Evolutionary conservation across 345 rosid genomes (phyloP), one percentile per base, ranked within the genome.

Genomic region (Murraya paniculata): DNA sequence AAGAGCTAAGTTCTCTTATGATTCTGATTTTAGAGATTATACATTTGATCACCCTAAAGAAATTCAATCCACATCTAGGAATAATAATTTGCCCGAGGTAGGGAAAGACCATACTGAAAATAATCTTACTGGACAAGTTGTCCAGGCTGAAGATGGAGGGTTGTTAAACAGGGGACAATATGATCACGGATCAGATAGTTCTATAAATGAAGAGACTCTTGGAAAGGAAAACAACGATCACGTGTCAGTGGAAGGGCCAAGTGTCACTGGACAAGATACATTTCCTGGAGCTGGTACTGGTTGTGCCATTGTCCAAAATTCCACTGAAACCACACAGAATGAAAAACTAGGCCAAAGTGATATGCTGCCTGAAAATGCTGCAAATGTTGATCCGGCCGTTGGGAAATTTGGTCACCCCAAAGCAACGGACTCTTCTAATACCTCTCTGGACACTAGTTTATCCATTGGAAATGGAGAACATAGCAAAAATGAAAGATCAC

Each of bases 1-100:
- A 78, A 86, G 95, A 91, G 90, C 93, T 72, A 86, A 89, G 80
- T 78, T 97, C 80, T 92, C 90, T 70, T 80, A 82, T 80, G 91
- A 89, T 79, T 81, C 84, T 21, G 82, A 84, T 82, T 86, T 89
- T 77, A 88, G 86, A 84, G 93, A 88, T 78, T 71, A 65, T 66
- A 69, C 76, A 27, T 67, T 38, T 81, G 79, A 75, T 77, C 62
- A 77, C 67, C 75, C 24, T 50, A 86, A 36, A 73, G 80, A 84
- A 81, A 71, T 65, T 73, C 86, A 69, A 67, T 74, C 78, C 77
- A 81, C 68, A 78, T 60, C 79, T 28, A 73, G 71, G 73, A 79
- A 79, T 79, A 79, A 61, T 58, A 78, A 70, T 35, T 76, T 58
- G 71, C 76, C 56, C 59, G 21, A 25, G 69, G 76, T 69, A 25